phyloP scores from a whole-genome alignment of 2,329 filamentous ascomycete genomes.

The Pyricularia sp. region DNA sequence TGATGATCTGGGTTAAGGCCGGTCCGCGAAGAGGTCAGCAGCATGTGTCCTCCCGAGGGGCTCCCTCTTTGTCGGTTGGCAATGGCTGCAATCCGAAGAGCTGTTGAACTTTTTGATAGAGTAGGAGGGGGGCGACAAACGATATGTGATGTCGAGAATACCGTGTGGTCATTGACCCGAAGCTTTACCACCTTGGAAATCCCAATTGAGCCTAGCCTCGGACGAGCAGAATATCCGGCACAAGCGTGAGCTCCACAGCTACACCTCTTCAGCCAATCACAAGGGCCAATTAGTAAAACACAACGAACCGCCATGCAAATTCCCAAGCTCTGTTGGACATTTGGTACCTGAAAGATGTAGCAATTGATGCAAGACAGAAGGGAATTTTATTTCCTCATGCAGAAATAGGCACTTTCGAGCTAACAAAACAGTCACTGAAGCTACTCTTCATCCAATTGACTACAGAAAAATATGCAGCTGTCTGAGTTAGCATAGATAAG shows the following conservation, averaged over 20 bases:
- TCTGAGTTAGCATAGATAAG: background rate
- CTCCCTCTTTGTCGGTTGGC: constrained; percentile 4
- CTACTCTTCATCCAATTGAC: background rate
- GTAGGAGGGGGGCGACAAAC: background rate
- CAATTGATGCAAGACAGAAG: background rate
- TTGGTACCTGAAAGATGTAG: background rate
- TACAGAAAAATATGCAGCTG: background rate
- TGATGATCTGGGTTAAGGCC: constrained; percentile 17
- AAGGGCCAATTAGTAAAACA: constrained; percentile 2
- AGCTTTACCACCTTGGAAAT: constrained; percentile 9
- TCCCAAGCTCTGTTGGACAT: background rate
- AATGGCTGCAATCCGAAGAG: background rate
- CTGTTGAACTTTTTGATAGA: background rate
- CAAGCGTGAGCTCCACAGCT: background rate
- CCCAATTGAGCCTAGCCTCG: constrained; percentile 3
- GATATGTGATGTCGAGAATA: background rate
- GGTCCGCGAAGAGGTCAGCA: constrained; percentile 1
- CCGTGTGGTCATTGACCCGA: constrained; percentile 1
- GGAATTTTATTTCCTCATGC: background rate
- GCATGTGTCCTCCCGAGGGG: constrained; percentile 14
- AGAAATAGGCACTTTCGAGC: background rate
- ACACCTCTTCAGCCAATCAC: background rate
- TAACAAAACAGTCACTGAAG: background rate
- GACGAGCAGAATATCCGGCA: constrained; percentile 5
- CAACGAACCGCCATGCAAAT: background rate